Evolutionary conservation across 768 basidiomycete species (phyloP), one percentile per base, ranked within the genome.

Genomic region (Tricholoma sp.): DNA sequence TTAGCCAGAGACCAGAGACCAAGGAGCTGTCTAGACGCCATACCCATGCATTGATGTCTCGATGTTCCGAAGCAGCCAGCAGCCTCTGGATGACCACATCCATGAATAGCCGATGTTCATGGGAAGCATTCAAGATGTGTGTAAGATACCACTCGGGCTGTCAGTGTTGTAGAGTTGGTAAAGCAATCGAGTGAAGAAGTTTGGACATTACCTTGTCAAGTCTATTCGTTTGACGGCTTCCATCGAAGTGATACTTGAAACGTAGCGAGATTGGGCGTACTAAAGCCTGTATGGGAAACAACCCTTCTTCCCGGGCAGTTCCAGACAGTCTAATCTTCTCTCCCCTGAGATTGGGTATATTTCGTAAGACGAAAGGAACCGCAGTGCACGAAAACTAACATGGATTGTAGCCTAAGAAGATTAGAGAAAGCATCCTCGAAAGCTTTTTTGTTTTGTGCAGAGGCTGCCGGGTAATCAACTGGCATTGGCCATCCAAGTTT

Each of bases 141-240:
- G 93, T 88, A 67, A 98, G 91, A 65, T 92, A 98, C 92, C 95
- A 98, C 69, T 98, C 97, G 1, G 97, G 96, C 93, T 96, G 39
- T 31, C 15, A 31, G 65, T 20, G 34, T n/a, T n/a, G 53, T 39
- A 55, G 8, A 33, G 24, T 34, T 41, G 15, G 47, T 37, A 1
- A 58, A 32, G 48, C 1, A 39, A 5, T 17, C 5, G 12, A 32
- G 20, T 29, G 13, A 9, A 12, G 18, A 24, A 2, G 13, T 33
- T 17, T 3, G 28, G 10, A 18, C 31, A 41, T 49, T 52, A 90
- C 94, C 83, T 98, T 98, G 73, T 98, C 96, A 9, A 94, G 69
- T 52, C 91, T 80, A 69, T 98, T 99, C 0, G 97, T 99, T 61
- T 85, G 82, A 34, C 93, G 78, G 15, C 82, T 77, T 0, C 90